Evolutionary conservation across 2,329 filamentous ascomycete genomes (phyloP).

Genomic region (Akanthomyces dipterigenus): DNA sequence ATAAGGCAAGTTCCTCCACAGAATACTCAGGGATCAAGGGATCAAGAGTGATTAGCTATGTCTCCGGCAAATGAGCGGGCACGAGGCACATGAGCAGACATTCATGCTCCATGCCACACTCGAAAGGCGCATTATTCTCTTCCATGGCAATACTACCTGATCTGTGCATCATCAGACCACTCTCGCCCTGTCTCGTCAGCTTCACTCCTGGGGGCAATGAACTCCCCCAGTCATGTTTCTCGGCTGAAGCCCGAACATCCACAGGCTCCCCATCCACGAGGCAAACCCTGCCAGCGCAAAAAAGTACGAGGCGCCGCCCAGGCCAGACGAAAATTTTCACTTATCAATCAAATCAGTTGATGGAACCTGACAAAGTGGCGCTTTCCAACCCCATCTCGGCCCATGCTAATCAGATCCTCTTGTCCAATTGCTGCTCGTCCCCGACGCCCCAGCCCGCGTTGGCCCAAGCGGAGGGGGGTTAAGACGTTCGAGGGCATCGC

Average conservation of each 20-base stretch:
- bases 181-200: neutral
- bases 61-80: neutral
- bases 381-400: neutral
- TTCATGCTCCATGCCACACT: neutral
- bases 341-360: conserved; percentile 9
- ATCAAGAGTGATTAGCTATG: no score
- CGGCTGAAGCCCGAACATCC: no score
- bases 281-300: neutral
- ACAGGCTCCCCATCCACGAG: neutral
- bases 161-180: neutral
- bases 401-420: conserved; percentile 10
- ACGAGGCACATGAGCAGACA: neutral
- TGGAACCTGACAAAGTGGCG: neutral
- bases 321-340: neutral
- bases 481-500: neutral
- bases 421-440: neutral
- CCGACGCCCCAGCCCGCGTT: neutral
- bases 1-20: no score
- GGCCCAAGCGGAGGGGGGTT: neutral
- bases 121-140: neutral
- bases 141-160: no score
- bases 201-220: neutral
- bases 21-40: no score
- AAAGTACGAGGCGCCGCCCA: neutral
- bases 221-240: no score